These are phyloP conservation scores for Kandelia obovata DNA, from an alignment of 345 rosid species.

Conservation along the genomic window DNA sequence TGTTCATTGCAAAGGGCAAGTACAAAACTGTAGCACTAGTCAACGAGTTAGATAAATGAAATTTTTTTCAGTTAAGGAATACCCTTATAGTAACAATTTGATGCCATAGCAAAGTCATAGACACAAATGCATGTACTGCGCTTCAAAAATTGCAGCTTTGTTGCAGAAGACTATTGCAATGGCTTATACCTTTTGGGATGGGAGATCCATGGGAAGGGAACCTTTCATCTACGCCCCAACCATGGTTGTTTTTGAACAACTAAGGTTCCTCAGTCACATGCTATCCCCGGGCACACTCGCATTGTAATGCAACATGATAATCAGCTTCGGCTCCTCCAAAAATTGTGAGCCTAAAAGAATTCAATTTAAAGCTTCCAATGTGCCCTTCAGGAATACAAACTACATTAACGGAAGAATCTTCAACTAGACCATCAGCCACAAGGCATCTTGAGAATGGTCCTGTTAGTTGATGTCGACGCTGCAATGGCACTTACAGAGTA, in stretches of 20 bases:
- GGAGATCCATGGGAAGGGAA: constrained; percentile 56
- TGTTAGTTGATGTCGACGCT: constrained; percentile 27
- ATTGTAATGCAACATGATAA: constrained; percentile 55
- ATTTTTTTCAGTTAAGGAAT: no score
- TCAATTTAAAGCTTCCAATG: constrained; percentile 54
- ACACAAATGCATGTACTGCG: no score
- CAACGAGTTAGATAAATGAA: no score
- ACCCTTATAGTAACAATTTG: no score
- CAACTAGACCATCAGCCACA: constrained; percentile 51
- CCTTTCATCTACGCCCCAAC: constrained; percentile 70
- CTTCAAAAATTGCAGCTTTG: no score
- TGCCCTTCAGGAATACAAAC: constrained; percentile 65
- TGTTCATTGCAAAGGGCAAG: constrained; percentile 65
- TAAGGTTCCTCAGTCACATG: constrained; percentile 56
- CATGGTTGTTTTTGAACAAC: constrained; percentile 55
- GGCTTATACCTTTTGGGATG: constrained; percentile 48
- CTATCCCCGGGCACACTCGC: constrained; percentile 55
- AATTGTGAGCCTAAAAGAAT: constrained; percentile 45
- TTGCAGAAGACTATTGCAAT: not conserved
- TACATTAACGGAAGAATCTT: constrained; percentile 70
- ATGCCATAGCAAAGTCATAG: no score
- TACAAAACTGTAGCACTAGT: no score
- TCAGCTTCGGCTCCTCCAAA: constrained; percentile 37
- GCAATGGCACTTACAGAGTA: constrained; percentile 39
- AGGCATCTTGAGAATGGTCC: constrained; percentile 52